Evolutionary conservation across 495 filamentous ascomycete genomes (phyloP).

Genomic region (Xylaria intraflava): DNA sequence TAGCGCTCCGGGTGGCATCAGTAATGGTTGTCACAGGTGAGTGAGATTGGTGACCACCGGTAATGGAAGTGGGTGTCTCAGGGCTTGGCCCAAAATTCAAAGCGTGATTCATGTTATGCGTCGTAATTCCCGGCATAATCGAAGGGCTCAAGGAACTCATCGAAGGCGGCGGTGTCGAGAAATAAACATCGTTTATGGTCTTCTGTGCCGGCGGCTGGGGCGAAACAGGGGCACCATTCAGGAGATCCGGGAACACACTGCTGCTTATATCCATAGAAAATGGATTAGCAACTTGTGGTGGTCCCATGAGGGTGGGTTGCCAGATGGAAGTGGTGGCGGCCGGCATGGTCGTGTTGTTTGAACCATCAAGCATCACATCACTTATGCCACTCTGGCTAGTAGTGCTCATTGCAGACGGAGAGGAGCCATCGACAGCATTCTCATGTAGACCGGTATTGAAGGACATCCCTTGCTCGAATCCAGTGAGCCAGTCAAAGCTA

Average conservation of each 20-base stretch:
- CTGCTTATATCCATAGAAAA: constrained; percentile 56
- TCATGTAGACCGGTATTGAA: constrained; percentile 59
- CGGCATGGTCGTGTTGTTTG: constrained; percentile 48
- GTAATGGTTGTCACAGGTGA: constrained; percentile 67
- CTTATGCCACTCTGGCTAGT: constrained; percentile 87
- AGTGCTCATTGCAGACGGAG: constrained; percentile 89
- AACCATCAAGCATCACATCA: constrained; percentile 85
- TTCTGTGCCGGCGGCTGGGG: constrained; percentile 53
- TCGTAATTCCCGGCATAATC: constrained; percentile 43
- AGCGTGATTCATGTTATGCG: constrained; percentile 51
- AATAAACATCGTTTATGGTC: constrained; percentile 47
- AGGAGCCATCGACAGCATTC: constrained; percentile 82
- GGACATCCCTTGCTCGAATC: constrained; percentile 70
- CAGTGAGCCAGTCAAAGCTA: constrained; percentile 79
- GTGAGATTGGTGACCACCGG: constrained; percentile 52
- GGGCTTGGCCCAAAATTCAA: constrained; percentile 55
- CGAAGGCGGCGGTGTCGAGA: constrained; percentile 58
- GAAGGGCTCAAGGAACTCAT: constrained; percentile 56
- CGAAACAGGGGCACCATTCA: constrained; percentile 54
- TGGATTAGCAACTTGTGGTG: constrained; percentile 50
- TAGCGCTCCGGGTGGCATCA: constrained; percentile 83
- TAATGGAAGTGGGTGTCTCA: constrained; percentile 64
- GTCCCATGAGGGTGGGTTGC: constrained; percentile 61
- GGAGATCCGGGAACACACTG: constrained; percentile 52
- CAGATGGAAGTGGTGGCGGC: constrained; percentile 50